A percentile compares a stretch with the other conserved stretches of the same genome.
Conservation (phyloP, 2,329 filamentous ascomycete species). For the Stagonosporopsis rhizophila region DNA sequence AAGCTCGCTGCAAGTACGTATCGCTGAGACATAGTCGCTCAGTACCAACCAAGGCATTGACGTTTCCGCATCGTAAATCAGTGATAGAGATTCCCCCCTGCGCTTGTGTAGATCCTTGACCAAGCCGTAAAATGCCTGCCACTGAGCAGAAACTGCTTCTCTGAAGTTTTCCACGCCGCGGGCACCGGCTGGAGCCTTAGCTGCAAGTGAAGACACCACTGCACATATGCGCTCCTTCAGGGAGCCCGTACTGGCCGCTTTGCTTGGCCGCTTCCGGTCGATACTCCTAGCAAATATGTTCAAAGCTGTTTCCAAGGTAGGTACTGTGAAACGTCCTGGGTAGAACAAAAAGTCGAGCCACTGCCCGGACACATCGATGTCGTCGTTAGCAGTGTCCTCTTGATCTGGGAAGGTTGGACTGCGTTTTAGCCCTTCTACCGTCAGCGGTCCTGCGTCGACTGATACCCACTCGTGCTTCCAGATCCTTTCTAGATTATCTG, state of each 20-base stretch:
- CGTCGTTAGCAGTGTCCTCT: constrained; percentile 43
- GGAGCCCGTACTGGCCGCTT: constrained; percentile 54
- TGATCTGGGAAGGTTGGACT: constrained; percentile 50
- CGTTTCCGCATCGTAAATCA: constrained; percentile 74
- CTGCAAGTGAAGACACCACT: constrained; percentile 73
- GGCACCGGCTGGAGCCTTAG: constrained; percentile 67
- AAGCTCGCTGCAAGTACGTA: constrained; percentile 79
- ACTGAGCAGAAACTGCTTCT: constrained; percentile 78
- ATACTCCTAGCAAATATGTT: constrained; percentile 77
- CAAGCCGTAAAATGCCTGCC: constrained; percentile 88
- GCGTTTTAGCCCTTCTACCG: constrained; percentile 50
- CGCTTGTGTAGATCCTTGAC: constrained; percentile 86
- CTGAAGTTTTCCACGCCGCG: constrained; percentile 80
- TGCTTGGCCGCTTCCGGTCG: constrained; percentile 34
- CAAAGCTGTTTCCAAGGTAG: constrained; percentile 84
- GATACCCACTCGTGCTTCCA: constrained; percentile 67
- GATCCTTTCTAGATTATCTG: constrained; percentile 66
- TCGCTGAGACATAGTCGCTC: constrained; percentile 78
- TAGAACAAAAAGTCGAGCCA: constrained; percentile 86
- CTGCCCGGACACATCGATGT: constrained; percentile 69
- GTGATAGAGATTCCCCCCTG: constrained; percentile 79
- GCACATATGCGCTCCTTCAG: constrained; percentile 79
- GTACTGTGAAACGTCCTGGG: constrained; percentile 79
- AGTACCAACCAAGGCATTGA: constrained; percentile 85
- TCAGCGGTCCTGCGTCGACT: constrained; percentile 53